Percentiles rank a stretch among this genome's conserved stretches.
Evolutionary conservation across 2,329 filamentous ascomycete species (phyloP).

Genomic region (Sclerotiophoma versabilis): DNA sequence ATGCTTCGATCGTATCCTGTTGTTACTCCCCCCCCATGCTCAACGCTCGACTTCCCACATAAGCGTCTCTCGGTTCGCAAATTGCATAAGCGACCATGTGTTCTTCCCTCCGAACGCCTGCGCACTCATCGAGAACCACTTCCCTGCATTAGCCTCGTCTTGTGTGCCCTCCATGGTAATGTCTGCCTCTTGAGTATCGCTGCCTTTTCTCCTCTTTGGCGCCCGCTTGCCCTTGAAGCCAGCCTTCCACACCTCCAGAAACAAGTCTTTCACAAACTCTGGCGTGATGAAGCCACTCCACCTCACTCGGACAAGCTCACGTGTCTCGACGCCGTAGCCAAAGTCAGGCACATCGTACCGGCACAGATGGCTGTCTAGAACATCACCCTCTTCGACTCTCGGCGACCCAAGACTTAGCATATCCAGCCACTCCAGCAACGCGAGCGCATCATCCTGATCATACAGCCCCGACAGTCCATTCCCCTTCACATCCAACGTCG

Average conservation of each 20-base stretch:
- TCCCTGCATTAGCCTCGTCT: slow-evolving; percentile 16
- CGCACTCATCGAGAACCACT: slow-evolving; percentile 44
- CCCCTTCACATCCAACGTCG: slow-evolving; percentile 28
- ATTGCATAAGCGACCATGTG: slow-evolving; percentile 44
- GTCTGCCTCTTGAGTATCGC: slow-evolving; percentile 18
- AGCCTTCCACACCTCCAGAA: slow-evolving; percentile 31
- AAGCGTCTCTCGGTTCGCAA: slow-evolving; percentile 41
- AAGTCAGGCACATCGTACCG: slow-evolving; percentile 67
- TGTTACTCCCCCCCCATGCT: too few relatives aligned
- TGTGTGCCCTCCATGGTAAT: slow-evolving; percentile 14
- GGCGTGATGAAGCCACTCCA: slow-evolving; percentile 55
- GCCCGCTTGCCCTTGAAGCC: slow-evolving; percentile 25
- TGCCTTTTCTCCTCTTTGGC: slow-evolving; percentile 16
- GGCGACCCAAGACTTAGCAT: slow-evolving; percentile 71
- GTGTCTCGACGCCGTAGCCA: slow-evolving; percentile 15
- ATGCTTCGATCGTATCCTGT: too few relatives aligned
- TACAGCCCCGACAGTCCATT: slow-evolving; percentile 45
- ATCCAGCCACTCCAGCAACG: slow-evolving; percentile 77
- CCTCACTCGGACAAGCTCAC: slow-evolving; percentile 46
- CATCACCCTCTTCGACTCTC: slow-evolving; percentile 64
- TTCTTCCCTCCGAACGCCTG: slow-evolving; percentile 37
- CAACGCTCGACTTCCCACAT: slow-evolving; percentile 42
- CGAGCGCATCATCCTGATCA: slow-evolving; percentile 68
- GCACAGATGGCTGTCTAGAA: slow-evolving; percentile 72
- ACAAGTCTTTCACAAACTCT: slow-evolving; percentile 41